These are phyloP conservation scores for Nakaseomyces uthaithaninus DNA, from an alignment of 1,139 yeast species.

Conservation along the genomic window DNA sequence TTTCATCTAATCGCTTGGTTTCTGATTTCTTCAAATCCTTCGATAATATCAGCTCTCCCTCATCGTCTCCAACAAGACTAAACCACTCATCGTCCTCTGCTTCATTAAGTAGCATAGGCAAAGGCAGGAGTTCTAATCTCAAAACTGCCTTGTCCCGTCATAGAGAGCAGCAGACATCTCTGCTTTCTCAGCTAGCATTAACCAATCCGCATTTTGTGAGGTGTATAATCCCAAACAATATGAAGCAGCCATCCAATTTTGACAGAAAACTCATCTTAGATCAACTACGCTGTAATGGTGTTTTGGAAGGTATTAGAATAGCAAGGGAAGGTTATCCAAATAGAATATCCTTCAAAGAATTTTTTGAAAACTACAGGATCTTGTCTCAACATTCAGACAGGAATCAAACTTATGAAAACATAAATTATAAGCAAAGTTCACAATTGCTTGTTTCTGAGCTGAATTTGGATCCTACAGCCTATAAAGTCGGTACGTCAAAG, in stretches of 20 bases:
- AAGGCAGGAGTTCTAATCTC: slow-evolving; percentile 28
- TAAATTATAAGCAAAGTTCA: slow-evolving; percentile 53
- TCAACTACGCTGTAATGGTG: slow-evolving; percentile 95
- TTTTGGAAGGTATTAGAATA: slow-evolving; percentile 91
- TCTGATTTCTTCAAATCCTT: slow-evolving; percentile 36
- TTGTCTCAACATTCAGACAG: slow-evolving; percentile 39
- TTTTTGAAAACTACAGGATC: slow-evolving; percentile 64
- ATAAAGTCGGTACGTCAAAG: slow-evolving; percentile 72
- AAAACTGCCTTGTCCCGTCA: slow-evolving; percentile 83
- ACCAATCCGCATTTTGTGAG: slow-evolving; percentile 97
- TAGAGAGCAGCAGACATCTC: slow-evolving; percentile 67
- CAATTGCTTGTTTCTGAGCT: slow-evolving; percentile 57
- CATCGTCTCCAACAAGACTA: slow-evolving; percentile 11
- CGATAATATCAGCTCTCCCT: slow-evolving; percentile 12
- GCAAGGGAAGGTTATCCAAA: slow-evolving; percentile 97
- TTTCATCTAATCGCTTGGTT: slow-evolving; percentile 50
- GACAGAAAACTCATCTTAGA: slow-evolving; percentile 73
- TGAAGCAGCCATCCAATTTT: slow-evolving; percentile 61
- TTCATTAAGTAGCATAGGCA: slow-evolving; percentile 1
- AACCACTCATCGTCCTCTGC: slow-evolving; percentile 7
- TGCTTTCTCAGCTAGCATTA: slow-evolving; percentile 64
- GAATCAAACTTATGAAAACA: slow-evolving; percentile 30
- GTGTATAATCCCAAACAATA: slow-evolving; percentile 84
- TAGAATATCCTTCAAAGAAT: slow-evolving; percentile 75
- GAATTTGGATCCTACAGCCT: slow-evolving; percentile 53